These are phyloP conservation scores for Kalanchoe fedtschenkoi DNA, from an alignment of 164 flowering plant species.

Conservation along the genomic window DNA sequence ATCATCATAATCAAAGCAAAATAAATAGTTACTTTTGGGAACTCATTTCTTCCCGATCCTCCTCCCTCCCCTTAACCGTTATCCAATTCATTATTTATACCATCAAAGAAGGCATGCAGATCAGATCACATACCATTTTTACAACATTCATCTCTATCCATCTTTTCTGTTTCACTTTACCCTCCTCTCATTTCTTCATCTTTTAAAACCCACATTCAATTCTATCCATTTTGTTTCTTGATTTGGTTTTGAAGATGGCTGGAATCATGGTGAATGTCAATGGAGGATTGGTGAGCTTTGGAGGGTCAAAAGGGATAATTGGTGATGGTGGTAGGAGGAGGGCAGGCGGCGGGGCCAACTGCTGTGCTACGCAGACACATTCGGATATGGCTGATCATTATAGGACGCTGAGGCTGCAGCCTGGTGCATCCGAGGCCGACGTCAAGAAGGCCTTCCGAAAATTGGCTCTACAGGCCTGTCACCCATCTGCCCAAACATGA, in stretches of 20 bases:
- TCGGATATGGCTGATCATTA: conserved; percentile 45
- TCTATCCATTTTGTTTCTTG: neutral
- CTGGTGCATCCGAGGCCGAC: conserved; percentile 79
- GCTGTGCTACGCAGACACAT: neutral
- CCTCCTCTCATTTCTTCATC: too few species aligned
- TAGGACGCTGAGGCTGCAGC: conserved; percentile 44
- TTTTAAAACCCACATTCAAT: too few species aligned
- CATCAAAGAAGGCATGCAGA: too few species aligned
- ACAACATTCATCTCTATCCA: too few species aligned
- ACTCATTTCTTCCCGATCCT: too few species aligned
- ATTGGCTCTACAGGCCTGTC: conserved; percentile 62
- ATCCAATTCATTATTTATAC: too few species aligned
- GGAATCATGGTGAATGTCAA: neutral
- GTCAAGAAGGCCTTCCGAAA: conserved; percentile 73
- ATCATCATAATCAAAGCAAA: too few species aligned
- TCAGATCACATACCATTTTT: too few species aligned
- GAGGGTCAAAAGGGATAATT: neutral
- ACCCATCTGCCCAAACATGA: neutral
- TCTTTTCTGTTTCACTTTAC: too few species aligned
- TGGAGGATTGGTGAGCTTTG: neutral
- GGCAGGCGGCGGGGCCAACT: too few species aligned
- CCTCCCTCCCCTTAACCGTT: too few species aligned
- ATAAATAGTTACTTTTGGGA: too few species aligned
- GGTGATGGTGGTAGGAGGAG: neutral
- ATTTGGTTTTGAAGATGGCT: neutral